A percentile compares a stretch with the other conserved stretches of the same genome.
Conservation (phyloP, 108 stramenopile species). For the Cylindrotheca fusiformis region DNA sequence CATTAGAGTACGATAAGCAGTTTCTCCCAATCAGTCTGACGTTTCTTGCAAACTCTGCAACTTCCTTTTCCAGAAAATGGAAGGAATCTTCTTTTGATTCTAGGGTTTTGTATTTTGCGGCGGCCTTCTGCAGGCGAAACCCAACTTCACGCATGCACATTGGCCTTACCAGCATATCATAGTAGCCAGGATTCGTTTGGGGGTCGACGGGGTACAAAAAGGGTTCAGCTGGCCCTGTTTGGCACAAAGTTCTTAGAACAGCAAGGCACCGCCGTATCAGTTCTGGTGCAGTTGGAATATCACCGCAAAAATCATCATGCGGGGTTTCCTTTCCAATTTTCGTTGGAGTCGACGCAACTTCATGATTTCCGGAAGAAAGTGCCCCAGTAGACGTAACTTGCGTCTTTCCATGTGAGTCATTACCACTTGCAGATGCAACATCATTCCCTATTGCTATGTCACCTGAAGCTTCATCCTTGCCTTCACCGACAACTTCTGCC, state of each 20-base stretch:
- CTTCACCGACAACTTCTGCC: neutral
- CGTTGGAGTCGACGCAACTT: neutral
- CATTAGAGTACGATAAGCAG: slow-evolving; percentile 60
- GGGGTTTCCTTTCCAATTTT: slow-evolving; percentile 52
- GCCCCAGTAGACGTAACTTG: neutral
- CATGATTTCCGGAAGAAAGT: neutral
- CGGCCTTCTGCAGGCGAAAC: slow-evolving; percentile 54
- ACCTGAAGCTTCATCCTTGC: slow-evolving; percentile 1
- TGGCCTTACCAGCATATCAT: slow-evolving; percentile 77
- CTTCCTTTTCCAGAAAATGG: slow-evolving; percentile 39
- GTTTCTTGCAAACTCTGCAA: slow-evolving; percentile 68
- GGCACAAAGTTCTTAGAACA: slow-evolving; percentile 67
- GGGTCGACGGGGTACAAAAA: slow-evolving; percentile 86
- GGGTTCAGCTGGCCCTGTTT: slow-evolving; percentile 60
- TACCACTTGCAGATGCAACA: slow-evolving; percentile 3
- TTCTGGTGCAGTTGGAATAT: slow-evolving; percentile 75
- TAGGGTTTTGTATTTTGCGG: slow-evolving; percentile 20
- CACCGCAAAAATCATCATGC: slow-evolving; percentile 78
- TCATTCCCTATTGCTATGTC: slow-evolving; percentile 3
- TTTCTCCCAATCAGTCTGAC: slow-evolving; percentile 72
- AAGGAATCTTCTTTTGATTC: slow-evolving; percentile 10
- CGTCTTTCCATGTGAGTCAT: neutral
- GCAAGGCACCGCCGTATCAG: slow-evolving; percentile 82
- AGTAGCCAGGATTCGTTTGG: slow-evolving; percentile 82
- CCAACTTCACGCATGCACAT: slow-evolving; percentile 76